phyloP scores from a whole-genome alignment of 2,329 filamentous ascomycete species.

The Fusarium irregulare region DNA sequence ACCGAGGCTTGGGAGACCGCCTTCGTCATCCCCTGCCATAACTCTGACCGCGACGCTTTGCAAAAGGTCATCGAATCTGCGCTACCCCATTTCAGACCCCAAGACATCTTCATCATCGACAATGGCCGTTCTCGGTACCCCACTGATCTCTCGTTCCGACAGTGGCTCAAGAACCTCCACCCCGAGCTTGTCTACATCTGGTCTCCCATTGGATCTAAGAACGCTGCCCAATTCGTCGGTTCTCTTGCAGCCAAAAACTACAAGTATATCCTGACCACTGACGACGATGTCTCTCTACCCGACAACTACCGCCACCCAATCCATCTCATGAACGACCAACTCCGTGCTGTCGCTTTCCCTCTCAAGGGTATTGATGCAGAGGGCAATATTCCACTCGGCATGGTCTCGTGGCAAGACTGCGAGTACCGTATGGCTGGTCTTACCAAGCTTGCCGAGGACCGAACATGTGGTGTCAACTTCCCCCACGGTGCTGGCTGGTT shows the following conservation, averaged over 20 bases:
- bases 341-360: neutral
- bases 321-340: neutral
- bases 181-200: conserved; percentile 3
- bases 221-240: conserved; percentile 2
- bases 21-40: conserved; percentile 6
- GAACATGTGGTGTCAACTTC: conserved; percentile 1
- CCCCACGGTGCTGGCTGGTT: conserved; percentile 7
- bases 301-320: conserved; percentile 1
- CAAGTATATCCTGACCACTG: conserved; percentile 7
- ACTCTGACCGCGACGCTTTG: conserved; percentile 3
- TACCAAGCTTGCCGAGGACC: conserved; percentile 4
- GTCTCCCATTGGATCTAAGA: conserved; percentile 10
- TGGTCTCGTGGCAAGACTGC: conserved; percentile 11
- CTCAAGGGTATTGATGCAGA: neutral
- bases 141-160: conserved; percentile 1
- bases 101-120: conserved; percentile 13
- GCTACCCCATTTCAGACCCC: conserved; percentile 2
- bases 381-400: neutral
- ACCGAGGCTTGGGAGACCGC: neutral
- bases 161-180: neutral
- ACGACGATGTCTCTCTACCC: conserved; percentile 2
- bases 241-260: conserved; percentile 3
- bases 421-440: conserved; percentile 7
- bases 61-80: neutral
- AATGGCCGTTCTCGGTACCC: neutral